phyloP scores from a whole-genome alignment of 2,329 filamentous ascomycete species.

The Fusarium pilosicola region DNA sequence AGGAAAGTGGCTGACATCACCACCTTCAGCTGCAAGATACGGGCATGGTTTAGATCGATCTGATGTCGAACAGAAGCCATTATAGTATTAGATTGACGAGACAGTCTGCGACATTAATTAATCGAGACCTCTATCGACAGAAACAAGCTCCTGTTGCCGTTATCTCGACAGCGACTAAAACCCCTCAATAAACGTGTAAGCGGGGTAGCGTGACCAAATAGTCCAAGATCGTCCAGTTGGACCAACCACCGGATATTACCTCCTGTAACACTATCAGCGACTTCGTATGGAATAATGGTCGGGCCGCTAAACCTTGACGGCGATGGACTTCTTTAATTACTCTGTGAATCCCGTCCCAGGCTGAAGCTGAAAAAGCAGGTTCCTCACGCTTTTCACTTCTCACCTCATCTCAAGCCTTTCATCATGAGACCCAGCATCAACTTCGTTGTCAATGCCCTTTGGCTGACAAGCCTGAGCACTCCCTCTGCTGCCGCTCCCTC shows the following conservation, averaged over 20 bases:
- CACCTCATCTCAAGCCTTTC: not conserved
- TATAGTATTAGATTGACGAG: constrained; percentile 3
- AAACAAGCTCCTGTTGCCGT: not conserved
- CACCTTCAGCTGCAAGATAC: not conserved
- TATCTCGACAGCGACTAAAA: constrained; percentile 1
- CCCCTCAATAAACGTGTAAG: constrained; percentile 1
- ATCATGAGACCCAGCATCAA: constrained; percentile 27
- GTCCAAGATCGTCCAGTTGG: constrained; percentile 23
- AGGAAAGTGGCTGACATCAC: constrained; percentile 18
- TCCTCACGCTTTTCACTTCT: not conserved
- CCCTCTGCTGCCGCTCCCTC: constrained; percentile 19
- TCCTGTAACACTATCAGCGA: not conserved
- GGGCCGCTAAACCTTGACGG: constrained; percentile 10
- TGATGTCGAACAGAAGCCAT: not conserved
- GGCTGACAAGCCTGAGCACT: constrained; percentile 19
- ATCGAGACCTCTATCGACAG: not conserved
- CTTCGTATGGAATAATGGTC: constrained; percentile 21
- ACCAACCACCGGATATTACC: constrained; percentile 23
- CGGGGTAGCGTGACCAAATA: constrained; percentile 18
- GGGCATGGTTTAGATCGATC: not conserved
- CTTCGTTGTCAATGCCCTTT: constrained; percentile 26
- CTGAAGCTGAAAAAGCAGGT: not conserved
- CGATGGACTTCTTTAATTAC: constrained; percentile 10
- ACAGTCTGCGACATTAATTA: not conserved
- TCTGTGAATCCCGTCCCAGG: not conserved